Base-by-base conservation (phyloP, 2,329 filamentous ascomycete species). In the Ophiostoma perfectum region DNA sequence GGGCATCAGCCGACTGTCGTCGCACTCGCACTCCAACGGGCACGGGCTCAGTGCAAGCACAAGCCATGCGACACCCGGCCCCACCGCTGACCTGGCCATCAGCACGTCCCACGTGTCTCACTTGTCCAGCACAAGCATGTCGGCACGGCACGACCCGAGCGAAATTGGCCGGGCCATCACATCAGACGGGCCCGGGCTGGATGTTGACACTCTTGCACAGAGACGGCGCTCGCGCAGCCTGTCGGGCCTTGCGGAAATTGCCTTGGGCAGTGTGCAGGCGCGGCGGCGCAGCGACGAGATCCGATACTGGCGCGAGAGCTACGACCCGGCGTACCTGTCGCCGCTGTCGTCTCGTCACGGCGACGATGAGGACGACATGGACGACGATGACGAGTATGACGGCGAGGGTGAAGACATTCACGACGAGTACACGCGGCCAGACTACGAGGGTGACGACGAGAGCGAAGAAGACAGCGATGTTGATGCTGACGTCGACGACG, bases 81-180 rank as follows among this genome's bases (percentile, higher is more conserved):
- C 58, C 4, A 41, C 36, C 5, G 62, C 36, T 3, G 58, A 65
- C 36, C 12, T 42, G 4, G 62, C 39, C 62, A 3, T 55, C 7
- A 58, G 41, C 8, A 80, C 82, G 3, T 16, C 27, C 55, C 55
- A 58, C 6, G 11, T 60, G 12, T 14, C 27, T 27, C 55, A 60
- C 11, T 27, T 60, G 27, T 60, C 55, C 9, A 60, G 55, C 27
- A 39, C 36, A 18, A 60, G 55, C 27, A 60, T 60, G 1, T 42
- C 58, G 38, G 39, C 58, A 14, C n/a, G 42, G 38, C 39, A 63
- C 0, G 77, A 80, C 49, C 69, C 69, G 8, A 63, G 42, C n/a
- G 81, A 84, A 68, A 88, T 88, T 69, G 87, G 86, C n/a, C 82
- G 83, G 18, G 86, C 86, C 64, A 83, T 89, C 64, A 87, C 86